Conservation (phyloP, 768 basidiomycete species). For the Suillus cothurnatus region DNA sequence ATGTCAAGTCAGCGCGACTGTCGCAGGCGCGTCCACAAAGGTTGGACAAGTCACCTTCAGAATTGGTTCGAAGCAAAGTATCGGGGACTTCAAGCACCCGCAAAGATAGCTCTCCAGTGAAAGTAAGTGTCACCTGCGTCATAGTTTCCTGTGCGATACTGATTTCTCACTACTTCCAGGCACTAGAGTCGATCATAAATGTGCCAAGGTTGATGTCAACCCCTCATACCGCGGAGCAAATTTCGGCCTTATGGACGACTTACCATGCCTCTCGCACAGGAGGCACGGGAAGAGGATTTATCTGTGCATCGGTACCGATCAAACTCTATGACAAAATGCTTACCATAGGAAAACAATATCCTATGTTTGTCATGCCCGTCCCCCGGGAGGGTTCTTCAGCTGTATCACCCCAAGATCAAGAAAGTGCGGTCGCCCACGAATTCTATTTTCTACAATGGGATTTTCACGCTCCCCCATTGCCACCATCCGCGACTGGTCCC, state of each 20-base stretch:
- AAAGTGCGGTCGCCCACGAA: conserved; percentile 54
- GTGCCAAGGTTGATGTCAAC: conserved; percentile 64
- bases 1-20: conserved; percentile 19
- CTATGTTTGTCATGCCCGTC: conserved; percentile 82
- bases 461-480: conserved; percentile 72
- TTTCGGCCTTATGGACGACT: conserved; percentile 84
- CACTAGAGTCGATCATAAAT: conserved; percentile 81
- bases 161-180: conserved; percentile 45
- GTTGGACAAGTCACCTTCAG: conserved; percentile 11
- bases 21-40: conserved; percentile 13
- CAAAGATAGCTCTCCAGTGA: conserved; percentile 70
- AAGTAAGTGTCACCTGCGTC: conserved; percentile 40
- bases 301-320: conserved; percentile 82
- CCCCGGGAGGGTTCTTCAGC: conserved; percentile 46
- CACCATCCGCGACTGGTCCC: conserved; percentile 46
- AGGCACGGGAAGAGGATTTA: conserved; percentile 80
- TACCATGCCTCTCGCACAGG: conserved; percentile 84
- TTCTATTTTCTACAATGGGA: conserved; percentile 91
- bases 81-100: conserved; percentile 32
- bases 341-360: conserved; percentile 61
- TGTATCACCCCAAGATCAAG: conserved; percentile 36
- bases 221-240: conserved; percentile 71
- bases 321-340: conserved; percentile 75
- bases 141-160: not conserved
- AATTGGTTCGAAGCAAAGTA: conserved; percentile 7